These are phyloP conservation scores for Sclerotinia subarctica DNA, from an alignment of 2,329 filamentous ascomycete species.

Conservation along the genomic window DNA sequence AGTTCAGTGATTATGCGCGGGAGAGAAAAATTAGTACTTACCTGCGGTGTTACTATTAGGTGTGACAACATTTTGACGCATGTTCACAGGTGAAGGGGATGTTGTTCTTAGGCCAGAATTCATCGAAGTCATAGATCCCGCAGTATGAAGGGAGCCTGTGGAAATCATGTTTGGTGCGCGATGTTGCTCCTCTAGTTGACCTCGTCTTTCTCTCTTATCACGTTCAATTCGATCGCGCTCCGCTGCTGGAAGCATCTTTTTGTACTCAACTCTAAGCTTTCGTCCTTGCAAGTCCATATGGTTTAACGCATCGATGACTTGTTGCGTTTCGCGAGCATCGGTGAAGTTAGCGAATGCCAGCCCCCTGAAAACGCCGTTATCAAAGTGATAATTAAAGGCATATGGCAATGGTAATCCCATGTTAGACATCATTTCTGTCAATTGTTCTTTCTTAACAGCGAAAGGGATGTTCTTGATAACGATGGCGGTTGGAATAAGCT, in stretches of 20 bases:
- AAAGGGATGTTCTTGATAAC: slow-evolving; percentile 99
- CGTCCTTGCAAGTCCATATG: slow-evolving; percentile 92
- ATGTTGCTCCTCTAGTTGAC: slow-evolving; percentile 96
- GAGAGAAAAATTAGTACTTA: slow-evolving; percentile 19
- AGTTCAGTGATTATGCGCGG: neutral
- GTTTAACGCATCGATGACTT: slow-evolving; percentile 91
- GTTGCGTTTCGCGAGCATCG: slow-evolving; percentile 86
- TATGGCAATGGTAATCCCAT: slow-evolving; percentile 92
- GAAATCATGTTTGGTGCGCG: slow-evolving; percentile 54
- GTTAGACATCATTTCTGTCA: slow-evolving; percentile 90
- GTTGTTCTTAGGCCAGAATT: slow-evolving; percentile 55
- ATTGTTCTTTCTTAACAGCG: slow-evolving; percentile 93
- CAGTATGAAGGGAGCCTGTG: slow-evolving; percentile 60
- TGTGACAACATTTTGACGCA: slow-evolving; percentile 24
- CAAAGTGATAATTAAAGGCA: slow-evolving; percentile 99
- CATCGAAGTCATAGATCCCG: slow-evolving; percentile 74
- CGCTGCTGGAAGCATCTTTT: slow-evolving; percentile 96
- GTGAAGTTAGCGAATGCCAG: slow-evolving; percentile 98
- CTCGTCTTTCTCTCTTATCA: slow-evolving; percentile 92
- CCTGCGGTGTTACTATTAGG: slow-evolving; percentile 25
- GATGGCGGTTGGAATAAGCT: slow-evolving; percentile 95
- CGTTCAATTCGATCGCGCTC: slow-evolving; percentile 95
- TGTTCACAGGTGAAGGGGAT: slow-evolving; percentile 37
- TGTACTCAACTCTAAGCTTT: slow-evolving; percentile 95
- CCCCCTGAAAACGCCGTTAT: slow-evolving; percentile 94